A percentile compares a stretch with the other conserved stretches of the same genome.
phyloP scores from a whole-genome alignment of 2,329 filamentous ascomycete genomes.

The Trichoderma harzianum region DNA sequence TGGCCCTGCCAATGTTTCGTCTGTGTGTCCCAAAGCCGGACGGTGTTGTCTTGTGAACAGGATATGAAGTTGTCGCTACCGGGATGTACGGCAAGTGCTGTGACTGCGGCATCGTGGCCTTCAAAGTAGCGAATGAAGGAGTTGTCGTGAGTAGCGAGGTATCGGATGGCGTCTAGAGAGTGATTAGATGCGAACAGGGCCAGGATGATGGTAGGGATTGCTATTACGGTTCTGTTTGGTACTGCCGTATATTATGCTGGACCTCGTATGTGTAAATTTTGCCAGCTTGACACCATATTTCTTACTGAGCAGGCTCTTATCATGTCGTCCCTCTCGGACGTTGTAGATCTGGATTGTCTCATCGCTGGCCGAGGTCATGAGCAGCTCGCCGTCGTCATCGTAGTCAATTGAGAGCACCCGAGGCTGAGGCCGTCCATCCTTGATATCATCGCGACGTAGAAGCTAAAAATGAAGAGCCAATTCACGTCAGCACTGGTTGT shows the following conservation, averaged over 20 bases:
- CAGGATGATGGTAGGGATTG: background rate
- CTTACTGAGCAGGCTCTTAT: constrained; percentile 87
- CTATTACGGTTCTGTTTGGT: constrained; percentile 81
- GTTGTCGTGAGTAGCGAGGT: constrained; percentile 90
- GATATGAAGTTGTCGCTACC: constrained; percentile 89
- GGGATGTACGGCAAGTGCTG: constrained; percentile 77
- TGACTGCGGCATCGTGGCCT: constrained; percentile 82
- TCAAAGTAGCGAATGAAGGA: constrained; percentile 95
- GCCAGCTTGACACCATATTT: constrained; percentile 96
- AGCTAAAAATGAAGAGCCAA: constrained; percentile 34
- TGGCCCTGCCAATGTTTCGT: constrained; percentile 77
- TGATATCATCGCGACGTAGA: constrained; percentile 56
- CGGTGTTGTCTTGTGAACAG: constrained; percentile 84
- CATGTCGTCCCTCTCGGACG: constrained; percentile 82
- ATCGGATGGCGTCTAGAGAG: constrained; percentile 75
- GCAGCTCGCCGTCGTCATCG: constrained; percentile 88
- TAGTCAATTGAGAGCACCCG: constrained; percentile 90
- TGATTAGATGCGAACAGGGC: background rate
- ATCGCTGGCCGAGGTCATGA: constrained; percentile 88
- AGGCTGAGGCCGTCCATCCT: constrained; percentile 51
- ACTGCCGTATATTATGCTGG: constrained; percentile 90
- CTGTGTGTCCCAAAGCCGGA: constrained; percentile 84
- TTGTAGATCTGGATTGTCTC: constrained; percentile 96
- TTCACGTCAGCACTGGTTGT: background rate
- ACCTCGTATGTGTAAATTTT: constrained; percentile 87